Conservation (phyloP, 345 rosid species). For the Leavenworthia alabamica region DNA sequence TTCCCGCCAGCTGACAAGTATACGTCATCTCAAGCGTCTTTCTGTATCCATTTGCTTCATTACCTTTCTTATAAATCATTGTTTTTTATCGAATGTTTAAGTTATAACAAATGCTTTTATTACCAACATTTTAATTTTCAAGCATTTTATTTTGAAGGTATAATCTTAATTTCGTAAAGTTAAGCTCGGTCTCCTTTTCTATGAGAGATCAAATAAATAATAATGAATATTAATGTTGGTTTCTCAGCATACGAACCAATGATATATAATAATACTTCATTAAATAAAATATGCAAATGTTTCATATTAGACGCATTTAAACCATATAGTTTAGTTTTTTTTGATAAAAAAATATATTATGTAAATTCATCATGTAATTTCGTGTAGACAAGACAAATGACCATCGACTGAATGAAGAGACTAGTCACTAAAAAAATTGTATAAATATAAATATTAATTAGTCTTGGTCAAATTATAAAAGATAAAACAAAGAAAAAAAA, state of each 20-base stretch:
- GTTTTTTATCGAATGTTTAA: not conserved
- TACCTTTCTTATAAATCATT: not conserved
- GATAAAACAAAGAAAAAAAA: not conserved
- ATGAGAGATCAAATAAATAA: too few relatives aligned
- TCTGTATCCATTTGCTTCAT: slow-evolving; percentile 27
- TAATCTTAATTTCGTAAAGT: too few relatives aligned
- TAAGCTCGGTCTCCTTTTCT: too few relatives aligned
- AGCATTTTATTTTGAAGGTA: too few relatives aligned
- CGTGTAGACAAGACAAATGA: slow-evolving; percentile 27
- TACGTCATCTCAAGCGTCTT: slow-evolving; percentile 30
- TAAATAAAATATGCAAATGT: not conserved
- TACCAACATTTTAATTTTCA: too few relatives aligned
- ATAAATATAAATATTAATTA: too few relatives aligned
- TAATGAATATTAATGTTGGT: too few relatives aligned
- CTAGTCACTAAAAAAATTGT: slow-evolving; percentile 10
- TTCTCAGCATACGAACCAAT: too few relatives aligned
- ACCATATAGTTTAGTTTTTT: too few relatives aligned
- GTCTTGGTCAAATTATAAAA: not conserved
- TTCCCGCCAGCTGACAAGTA: slow-evolving; percentile 36
- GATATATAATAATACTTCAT: not conserved
- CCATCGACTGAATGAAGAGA: slow-evolving; percentile 1
- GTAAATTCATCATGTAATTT: slow-evolving; percentile 21
- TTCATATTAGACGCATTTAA: not conserved
- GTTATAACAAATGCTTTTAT: too few relatives aligned
- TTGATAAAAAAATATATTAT: too few relatives aligned